Evolutionary conservation across 2,329 filamentous ascomycete species (phyloP).

Genomic region (Sporothrix brasiliensis): DNA sequence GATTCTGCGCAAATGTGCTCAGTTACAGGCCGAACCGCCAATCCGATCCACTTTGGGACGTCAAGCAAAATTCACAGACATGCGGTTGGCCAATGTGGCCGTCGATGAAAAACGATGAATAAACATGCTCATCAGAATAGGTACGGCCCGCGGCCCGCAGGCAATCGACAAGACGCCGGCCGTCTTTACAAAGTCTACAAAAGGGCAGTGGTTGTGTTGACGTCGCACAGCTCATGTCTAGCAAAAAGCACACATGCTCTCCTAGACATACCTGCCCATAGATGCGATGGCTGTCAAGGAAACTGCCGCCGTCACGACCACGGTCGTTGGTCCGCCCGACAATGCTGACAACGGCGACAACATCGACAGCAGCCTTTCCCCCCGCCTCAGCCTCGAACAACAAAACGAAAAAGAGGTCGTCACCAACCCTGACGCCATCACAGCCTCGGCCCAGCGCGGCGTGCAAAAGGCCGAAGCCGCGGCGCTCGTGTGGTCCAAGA

Average conservation of each 20-base stretch:
- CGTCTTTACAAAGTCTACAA: not conserved
- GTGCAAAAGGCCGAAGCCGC: constrained; percentile 54
- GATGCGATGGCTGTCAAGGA: not conserved
- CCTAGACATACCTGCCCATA: too few species aligned
- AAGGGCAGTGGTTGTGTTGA: not conserved
- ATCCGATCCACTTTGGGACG: not conserved
- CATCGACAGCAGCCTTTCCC: not conserved
- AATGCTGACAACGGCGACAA: not conserved
- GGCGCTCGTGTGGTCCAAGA: constrained; percentile 49
- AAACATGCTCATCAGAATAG: constrained; percentile 20
- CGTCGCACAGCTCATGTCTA: not conserved
- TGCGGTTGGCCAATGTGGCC: not conserved
- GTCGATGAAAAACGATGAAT: not conserved
- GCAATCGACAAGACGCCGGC: not conserved
- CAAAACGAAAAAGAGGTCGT: constrained; percentile 35
- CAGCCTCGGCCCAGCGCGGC: constrained; percentile 46
- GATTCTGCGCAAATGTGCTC: constrained; percentile 22
- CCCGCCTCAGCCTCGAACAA: constrained; percentile 32
- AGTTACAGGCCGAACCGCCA: not conserved
- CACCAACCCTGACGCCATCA: constrained; percentile 29
- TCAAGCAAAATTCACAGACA: not conserved
- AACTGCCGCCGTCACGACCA: not conserved
- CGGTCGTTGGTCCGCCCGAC: not conserved
- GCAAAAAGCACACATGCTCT: not conserved
- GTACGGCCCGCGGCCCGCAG: not conserved